Conservation (phyloP, 2,329 filamentous ascomycete species). For the Emericellopsis cladophorae region DNA sequence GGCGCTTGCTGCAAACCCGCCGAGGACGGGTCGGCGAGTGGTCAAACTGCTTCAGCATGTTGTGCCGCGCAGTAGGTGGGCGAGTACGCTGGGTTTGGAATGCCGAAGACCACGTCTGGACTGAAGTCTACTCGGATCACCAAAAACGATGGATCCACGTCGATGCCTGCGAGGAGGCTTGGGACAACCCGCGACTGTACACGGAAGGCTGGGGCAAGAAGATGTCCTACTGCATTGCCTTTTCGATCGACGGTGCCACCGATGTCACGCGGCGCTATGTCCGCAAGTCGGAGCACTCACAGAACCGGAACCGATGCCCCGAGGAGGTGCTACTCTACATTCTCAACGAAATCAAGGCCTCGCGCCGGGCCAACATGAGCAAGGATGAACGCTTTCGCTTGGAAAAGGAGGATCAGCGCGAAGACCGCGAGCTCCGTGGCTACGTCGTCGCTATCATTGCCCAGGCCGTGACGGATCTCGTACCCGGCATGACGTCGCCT, state of each 20-base stretch:
- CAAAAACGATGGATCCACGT: slow-evolving; percentile 94
- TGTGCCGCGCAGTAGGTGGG: slow-evolving; percentile 83
- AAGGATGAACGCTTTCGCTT: slow-evolving; percentile 76
- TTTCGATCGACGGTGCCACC: slow-evolving; percentile 74
- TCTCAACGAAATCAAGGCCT: slow-evolving; percentile 77
- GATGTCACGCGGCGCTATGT: slow-evolving; percentile 57
- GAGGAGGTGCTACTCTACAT: slow-evolving; percentile 89
- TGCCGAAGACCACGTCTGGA: slow-evolving; percentile 94
- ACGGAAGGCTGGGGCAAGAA: slow-evolving; percentile 93
- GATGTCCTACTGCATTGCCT: slow-evolving; percentile 94
- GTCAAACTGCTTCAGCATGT: slow-evolving; percentile 98
- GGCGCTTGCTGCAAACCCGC: slow-evolving; percentile 76
- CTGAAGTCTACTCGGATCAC: slow-evolving; percentile 91
- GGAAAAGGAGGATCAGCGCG: slow-evolving; percentile 66
- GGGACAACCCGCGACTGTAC: slow-evolving; percentile 89
- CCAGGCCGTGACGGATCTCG: slow-evolving; percentile 56
- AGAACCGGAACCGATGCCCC: slow-evolving; percentile 65
- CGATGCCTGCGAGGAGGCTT: slow-evolving; percentile 85
- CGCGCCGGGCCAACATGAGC: slow-evolving; percentile 70
- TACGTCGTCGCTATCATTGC: slow-evolving; percentile 65
- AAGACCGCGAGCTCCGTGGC: slow-evolving; percentile 62
- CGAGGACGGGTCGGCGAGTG: slow-evolving; percentile 86
- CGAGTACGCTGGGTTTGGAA: slow-evolving; percentile 98
- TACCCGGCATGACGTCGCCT: slow-evolving; percentile 30
- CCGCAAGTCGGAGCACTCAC: slow-evolving; percentile 58